Base-by-base conservation (phyloP, 2,329 filamentous ascomycete genomes). In the Hymenoscyphus salicellus region DNA sequence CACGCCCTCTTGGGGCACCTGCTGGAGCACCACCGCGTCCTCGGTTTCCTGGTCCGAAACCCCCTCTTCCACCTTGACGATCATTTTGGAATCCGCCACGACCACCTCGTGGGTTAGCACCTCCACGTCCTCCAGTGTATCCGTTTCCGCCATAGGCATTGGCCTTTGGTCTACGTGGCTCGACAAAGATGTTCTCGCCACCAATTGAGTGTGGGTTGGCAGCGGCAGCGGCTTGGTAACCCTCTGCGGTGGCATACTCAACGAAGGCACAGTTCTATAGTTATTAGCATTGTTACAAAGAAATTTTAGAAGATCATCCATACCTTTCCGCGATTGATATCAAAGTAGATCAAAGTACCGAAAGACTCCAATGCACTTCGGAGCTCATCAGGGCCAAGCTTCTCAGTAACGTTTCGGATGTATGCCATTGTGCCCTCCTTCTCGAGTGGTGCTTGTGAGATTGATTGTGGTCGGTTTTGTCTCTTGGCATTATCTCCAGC, bases 361-460 rank as follows among this genome's bases (percentile, higher is more conserved):
- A 89, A 93, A 72, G 88, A 86, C 71, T 87, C 83, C 60, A 99
- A 82, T 62, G 86, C 84, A 61, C 84, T 82, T 77, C 84, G 89
- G 65, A 99, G 82, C 57, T 92, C 86, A 49, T 87, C 85, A 16
- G 88, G 84, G 75, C 91, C 86, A 61, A 99, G 89, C 79, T 93
- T 93, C 38, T 96, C 93, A 59, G 89, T 94, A 59, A 98, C 94
- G 73, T 94, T 96, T 83, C 97, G 97, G 78, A 99, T 92, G 78
- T 97, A 98, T 23, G 90, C 95, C 71, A 93, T 86, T 62, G 89
- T 89, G 67, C 86, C 86, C 68, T 94, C 89, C 74, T 92, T 90
- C 74, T 93, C 90, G 57, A 80, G 76, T n/a, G 80, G 78, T 30
- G 82, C 82, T 52, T 52, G 46, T 63, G 86, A 82, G 71, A 86